Evolutionary conservation across 2,329 filamentous ascomycete species (phyloP).

Genomic region (Thielaviopsis euricoi): DNA sequence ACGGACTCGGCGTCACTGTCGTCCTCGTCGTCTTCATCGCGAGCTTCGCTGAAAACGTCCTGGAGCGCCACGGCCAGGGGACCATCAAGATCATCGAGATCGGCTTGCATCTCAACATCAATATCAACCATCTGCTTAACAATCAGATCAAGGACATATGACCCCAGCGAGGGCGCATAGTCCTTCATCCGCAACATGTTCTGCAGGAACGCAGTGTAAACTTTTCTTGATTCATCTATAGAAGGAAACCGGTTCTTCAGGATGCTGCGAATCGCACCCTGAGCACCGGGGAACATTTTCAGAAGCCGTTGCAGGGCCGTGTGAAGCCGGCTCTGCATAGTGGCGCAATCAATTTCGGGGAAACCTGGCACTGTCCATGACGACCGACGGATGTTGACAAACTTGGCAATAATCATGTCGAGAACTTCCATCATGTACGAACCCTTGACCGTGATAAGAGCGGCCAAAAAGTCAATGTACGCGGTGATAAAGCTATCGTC

Average conservation of each 20-base stretch:
- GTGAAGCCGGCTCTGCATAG: slow-evolving; percentile 60
- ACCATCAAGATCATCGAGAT: slow-evolving; percentile 84
- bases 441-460: slow-evolving; percentile 67
- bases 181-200: slow-evolving; percentile 65
- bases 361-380: slow-evolving; percentile 34
- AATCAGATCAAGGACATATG: slow-evolving; percentile 68
- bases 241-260: slow-evolving; percentile 57
- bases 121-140: slow-evolving; percentile 81
- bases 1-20: slow-evolving; percentile 56
- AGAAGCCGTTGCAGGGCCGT: slow-evolving; percentile 59
- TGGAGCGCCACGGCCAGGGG: slow-evolving; percentile 58
- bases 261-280: slow-evolving; percentile 49
- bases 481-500: slow-evolving; percentile 49
- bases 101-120: slow-evolving; percentile 86
- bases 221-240: slow-evolving; percentile 55
- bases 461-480: slow-evolving; percentile 51
- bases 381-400: slow-evolving; percentile 37
- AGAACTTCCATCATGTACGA: slow-evolving; percentile 60
- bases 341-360: slow-evolving; percentile 42
- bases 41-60: slow-evolving; percentile 8
- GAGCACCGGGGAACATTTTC: slow-evolving; percentile 65
- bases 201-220: slow-evolving; percentile 75
- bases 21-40: slow-evolving; percentile 28
- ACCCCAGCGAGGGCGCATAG: slow-evolving; percentile 62
- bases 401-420: slow-evolving; percentile 64